These are phyloP conservation scores for Polychaeton citri DNA, from an alignment of 2,329 filamentous ascomycete species.

Conservation along the genomic window DNA sequence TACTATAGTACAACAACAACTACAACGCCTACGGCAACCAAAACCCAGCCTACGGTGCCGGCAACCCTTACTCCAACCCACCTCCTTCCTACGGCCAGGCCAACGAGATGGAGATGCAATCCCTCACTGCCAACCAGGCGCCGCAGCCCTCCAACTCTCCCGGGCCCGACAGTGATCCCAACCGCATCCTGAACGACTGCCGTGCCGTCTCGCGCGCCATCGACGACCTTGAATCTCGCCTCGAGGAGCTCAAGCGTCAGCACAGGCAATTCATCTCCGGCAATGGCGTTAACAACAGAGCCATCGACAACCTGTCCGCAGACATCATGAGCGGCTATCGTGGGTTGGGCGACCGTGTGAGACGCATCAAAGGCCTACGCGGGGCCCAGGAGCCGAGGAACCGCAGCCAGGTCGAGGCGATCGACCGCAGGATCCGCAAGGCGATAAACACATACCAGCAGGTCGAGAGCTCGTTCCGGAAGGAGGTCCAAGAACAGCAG, in stretches of 20 bases:
- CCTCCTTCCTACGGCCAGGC: neutral
- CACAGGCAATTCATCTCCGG: conserved; percentile 60
- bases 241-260: conserved; percentile 57
- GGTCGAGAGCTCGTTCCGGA: conserved; percentile 66
- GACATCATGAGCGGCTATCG: conserved; percentile 78
- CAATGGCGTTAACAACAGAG: conserved; percentile 41
- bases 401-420: conserved; percentile 63
- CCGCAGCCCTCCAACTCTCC: neutral
- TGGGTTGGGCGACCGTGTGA: conserved; percentile 64
- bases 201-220: conserved; percentile 67
- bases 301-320: conserved; percentile 59
- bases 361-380: conserved; percentile 64
- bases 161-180: conserved; percentile 40
- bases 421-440: conserved; percentile 65
- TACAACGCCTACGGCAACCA: neutral
- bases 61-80: neutral
- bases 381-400: conserved; percentile 63
- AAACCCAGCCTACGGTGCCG: neutral
- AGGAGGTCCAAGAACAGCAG: conserved; percentile 70
- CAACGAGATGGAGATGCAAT: neutral
- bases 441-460: conserved; percentile 73
- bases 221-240: conserved; percentile 57
- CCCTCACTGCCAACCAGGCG: conserved; percentile 1
- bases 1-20: neutral
- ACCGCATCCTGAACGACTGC: conserved; percentile 74